These are phyloP conservation scores for Moringa oleifera DNA, from an alignment of 345 rosid species.

Conservation along the genomic window DNA sequence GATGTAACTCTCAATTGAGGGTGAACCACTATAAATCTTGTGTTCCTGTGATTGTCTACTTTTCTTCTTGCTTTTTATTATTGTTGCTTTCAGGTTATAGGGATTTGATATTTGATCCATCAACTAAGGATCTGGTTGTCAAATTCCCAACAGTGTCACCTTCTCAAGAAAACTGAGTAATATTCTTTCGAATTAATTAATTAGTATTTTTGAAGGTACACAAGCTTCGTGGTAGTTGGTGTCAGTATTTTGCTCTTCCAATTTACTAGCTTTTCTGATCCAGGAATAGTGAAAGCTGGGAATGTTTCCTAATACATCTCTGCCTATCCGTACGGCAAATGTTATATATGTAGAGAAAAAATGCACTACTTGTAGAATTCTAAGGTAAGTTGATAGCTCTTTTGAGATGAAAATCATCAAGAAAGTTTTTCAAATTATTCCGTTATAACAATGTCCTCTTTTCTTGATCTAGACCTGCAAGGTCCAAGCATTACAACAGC, in stretches of 20 bases:
- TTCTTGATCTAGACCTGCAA: conserved; percentile 70
- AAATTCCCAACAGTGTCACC: no score
- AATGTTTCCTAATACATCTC: conserved; percentile 61
- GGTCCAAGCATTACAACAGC: conserved; percentile 93
- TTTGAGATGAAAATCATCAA: background rate
- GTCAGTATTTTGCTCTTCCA: conserved; percentile 68
- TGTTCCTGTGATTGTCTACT: no score
- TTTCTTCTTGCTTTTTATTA: no score
- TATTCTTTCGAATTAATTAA: no score
- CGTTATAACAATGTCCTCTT: background rate
- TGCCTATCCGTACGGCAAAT: conserved; percentile 80
- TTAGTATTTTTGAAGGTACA: conserved; percentile 55
- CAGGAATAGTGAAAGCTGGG: conserved; percentile 64
- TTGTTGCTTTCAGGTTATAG: no score
- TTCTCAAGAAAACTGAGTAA: no score
- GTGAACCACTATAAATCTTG: no score
- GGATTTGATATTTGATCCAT: no score
- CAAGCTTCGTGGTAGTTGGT: conserved; percentile 61
- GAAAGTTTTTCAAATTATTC: conserved; percentile 4
- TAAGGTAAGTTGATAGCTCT: conserved; percentile 49
- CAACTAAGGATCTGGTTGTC: no score
- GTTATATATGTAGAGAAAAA: conserved; percentile 68
- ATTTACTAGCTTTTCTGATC: conserved; percentile 85
- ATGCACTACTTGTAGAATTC: conserved; percentile 78
- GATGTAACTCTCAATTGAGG: no score